phyloP scores from a whole-genome alignment of 2,329 filamentous ascomycete genomes.

The Simplicillium sp. region DNA sequence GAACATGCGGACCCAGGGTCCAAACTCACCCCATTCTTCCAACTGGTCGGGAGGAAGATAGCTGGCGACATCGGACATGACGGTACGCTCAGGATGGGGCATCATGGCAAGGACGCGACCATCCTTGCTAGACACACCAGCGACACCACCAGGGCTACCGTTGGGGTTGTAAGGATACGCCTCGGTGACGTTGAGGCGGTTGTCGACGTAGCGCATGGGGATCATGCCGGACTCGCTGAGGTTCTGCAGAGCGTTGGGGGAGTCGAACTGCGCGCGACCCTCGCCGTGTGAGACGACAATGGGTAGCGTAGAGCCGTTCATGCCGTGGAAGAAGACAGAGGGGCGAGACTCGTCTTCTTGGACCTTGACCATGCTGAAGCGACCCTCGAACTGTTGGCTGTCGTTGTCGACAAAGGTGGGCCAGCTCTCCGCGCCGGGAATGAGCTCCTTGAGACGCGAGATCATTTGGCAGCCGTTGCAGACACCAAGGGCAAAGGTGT shows the following conservation, averaged over 20 bases:
- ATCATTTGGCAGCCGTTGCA: constrained; percentile 98
- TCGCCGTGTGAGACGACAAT: constrained; percentile 89
- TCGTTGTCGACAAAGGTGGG: constrained; percentile 79
- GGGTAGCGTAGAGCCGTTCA: constrained; percentile 72
- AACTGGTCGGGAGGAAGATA: constrained; percentile 53
- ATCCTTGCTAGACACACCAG: constrained; percentile 67
- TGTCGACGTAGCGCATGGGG: constrained; percentile 78
- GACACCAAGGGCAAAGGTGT: constrained; percentile 88
- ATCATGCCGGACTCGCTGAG: constrained; percentile 61
- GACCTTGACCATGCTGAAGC: constrained; percentile 74
- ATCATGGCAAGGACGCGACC: constrained; percentile 81
- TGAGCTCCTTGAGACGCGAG: constrained; percentile 65
- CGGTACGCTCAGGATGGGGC: constrained; percentile 88
- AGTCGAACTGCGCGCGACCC: constrained; percentile 65
- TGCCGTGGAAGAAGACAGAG: constrained; percentile 84
- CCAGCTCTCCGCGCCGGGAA: constrained; percentile 77
- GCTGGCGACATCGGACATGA: constrained; percentile 69
- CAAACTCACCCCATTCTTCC: constrained; percentile 68
- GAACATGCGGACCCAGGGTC: constrained; percentile 81
- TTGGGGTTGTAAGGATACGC: constrained; percentile 83
- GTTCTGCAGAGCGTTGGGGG: constrained; percentile 37
- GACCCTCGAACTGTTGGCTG: constrained; percentile 83
- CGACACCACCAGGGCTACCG: constrained; percentile 72
- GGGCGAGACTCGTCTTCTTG: constrained; percentile 47
- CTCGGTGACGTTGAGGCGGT: constrained; percentile 60